Base-by-base conservation (phyloP, 202 grass and related monocot species). In the Carex arenaria region DNA sequence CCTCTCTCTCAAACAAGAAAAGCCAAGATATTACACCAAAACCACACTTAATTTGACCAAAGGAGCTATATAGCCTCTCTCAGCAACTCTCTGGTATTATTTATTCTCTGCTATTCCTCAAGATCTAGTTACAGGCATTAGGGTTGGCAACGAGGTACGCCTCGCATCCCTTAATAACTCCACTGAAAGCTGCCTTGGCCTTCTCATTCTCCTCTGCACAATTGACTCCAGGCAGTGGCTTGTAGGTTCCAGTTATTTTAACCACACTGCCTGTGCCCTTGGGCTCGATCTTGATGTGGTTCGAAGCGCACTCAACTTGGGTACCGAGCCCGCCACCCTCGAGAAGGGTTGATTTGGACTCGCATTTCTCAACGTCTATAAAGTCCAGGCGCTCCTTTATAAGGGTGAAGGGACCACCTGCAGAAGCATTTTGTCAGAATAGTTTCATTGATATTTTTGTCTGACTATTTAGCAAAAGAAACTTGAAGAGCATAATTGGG, bases 361-460 rank as follows among this genome's bases (percentile, higher is more conserved):
- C 91, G 11, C 26, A 91, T 38, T 96, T 91, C 47, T 87, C 87
- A 14, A 5, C 31, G 80, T 93, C 93, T 15, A 93, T 2, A 84
- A 85, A 96, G 9, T 93, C 89, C 6, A 93, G 85, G 67, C 79
- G 85, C 83, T 96, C 93, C 85, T 96, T 89, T 61, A 87, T 64
- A 71, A 84, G 0, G 32, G 15, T 28, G 55, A 91, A 90, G 0
- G 91, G 89, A 64, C 88, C 49, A 36, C 40, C 93, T 43, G 5
- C 42, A 43, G 43, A 9, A 45, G 43, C 43, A 43, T 43, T 43
- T 43, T 43, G 7, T 43, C 7, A 43, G 42, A 7, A 43, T 43
- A 8, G 7, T 43, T 43, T 1, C 42, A 36, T 26, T 26, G 26
- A 26, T 26, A 26, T 26, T 26, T 26, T 26, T 26, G 26, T 26